Evolutionary conservation across 2,329 filamentous ascomycete species (phyloP).

Genomic region (Orbilia ellipsospora): DNA sequence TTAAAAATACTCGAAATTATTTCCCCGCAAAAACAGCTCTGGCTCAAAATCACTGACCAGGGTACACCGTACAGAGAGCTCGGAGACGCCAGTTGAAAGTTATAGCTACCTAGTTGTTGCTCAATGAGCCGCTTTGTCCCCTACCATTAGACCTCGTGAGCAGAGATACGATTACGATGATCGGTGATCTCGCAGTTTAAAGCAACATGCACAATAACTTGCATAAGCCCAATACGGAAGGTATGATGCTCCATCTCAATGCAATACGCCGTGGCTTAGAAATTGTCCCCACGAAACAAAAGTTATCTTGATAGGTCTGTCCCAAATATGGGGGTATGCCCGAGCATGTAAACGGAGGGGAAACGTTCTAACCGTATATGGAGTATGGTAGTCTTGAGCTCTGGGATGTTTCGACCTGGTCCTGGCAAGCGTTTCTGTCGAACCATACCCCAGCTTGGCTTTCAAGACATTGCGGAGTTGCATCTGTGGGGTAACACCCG

Average conservation of each 20-base stretch:
- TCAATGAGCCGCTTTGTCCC: constrained; percentile 28
- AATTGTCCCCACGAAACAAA: constrained; percentile 9
- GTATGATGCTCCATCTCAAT: constrained; percentile 28
- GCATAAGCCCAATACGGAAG: constrained; percentile 38
- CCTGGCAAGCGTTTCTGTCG: constrained; percentile 23
- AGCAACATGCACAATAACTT: constrained; percentile 18
- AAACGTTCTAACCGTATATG: constrained; percentile 16
- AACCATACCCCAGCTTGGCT: constrained; percentile 17
- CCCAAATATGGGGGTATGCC: constrained; percentile 6
- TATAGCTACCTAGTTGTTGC: constrained; percentile 31
- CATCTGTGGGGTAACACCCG: constrained; percentile 47
- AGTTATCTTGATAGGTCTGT: constrained; percentile 20
- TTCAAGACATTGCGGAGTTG: constrained; percentile 38
- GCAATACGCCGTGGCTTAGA: constrained; percentile 32
- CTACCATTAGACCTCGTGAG: constrained; percentile 47
- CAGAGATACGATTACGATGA: constrained; percentile 28
- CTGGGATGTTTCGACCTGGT: constrained; percentile 25
- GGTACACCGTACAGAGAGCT: background rate
- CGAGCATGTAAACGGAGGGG: constrained; percentile 7
- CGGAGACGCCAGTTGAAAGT: constrained; percentile 5
- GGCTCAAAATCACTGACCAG: background rate
- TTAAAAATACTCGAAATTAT: background rate
- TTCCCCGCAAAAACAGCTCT: constrained; percentile 25
- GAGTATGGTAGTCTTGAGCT: constrained; percentile 44
- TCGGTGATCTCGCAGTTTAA: constrained; percentile 18